Conservation (phyloP, 2,329 filamentous ascomycete genomes). For the Paecilomyces fulvus region DNA sequence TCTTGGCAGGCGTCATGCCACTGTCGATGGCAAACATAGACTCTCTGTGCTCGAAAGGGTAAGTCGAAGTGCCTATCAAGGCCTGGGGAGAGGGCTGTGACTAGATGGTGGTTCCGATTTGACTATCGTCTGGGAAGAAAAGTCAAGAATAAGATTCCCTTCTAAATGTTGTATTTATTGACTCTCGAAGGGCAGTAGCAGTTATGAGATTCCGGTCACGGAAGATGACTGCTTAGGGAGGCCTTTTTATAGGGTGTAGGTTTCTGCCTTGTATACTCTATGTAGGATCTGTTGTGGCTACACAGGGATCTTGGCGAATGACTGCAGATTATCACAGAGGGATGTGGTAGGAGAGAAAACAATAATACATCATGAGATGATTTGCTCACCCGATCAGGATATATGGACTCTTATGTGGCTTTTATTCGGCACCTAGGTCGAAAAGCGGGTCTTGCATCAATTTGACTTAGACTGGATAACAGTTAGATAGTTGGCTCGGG, state of each 20-base stretch:
- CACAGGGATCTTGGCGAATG: neutral
- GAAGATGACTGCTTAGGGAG: neutral
- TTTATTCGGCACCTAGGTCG: neutral
- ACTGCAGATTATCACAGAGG: neutral
- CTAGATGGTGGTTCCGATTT: neutral
- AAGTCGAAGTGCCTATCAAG: neutral
- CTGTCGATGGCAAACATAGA: neutral
- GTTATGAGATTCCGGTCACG: neutral
- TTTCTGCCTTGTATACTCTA: neutral
- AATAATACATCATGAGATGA: neutral
- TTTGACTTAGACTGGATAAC: neutral
- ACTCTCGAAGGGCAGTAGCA: neutral
- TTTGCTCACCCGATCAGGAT: neutral
- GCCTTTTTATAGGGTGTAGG: neutral
- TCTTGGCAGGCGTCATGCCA: constrained; percentile 13
- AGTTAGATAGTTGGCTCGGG: neutral
- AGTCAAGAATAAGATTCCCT: neutral
- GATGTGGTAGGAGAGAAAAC: neutral
- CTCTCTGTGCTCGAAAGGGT: neutral
- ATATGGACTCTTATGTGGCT: neutral
- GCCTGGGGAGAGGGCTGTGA: neutral
- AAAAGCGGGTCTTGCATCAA: neutral
- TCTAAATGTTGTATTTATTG: neutral
- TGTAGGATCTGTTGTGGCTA: neutral
- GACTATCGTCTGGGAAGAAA: neutral